Evolutionary conservation across 2,329 filamentous ascomycete genomes (phyloP), one percentile per base, ranked within the genome.

Genomic region (Colletotrichum falcatum): DNA sequence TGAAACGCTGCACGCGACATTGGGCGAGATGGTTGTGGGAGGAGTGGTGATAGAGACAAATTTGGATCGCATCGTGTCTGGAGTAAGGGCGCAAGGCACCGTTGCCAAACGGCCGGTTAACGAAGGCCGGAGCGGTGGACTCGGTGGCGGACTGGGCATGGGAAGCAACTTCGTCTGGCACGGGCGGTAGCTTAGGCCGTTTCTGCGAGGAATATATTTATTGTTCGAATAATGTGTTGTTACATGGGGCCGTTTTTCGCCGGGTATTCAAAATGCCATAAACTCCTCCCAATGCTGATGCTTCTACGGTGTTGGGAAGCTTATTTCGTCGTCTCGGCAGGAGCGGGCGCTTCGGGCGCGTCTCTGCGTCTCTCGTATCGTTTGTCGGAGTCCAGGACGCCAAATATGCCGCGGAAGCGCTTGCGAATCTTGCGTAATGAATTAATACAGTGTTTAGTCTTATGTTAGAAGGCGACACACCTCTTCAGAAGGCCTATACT

Each of bases 11-110:
- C 96, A 99, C 84, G 93, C 95, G 11, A 91, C 94, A 20, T 84
- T 98, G 12, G 91, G 90, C 68, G 95, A 98, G 85, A 97, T 98
- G 94, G 92, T 98, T 66, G 93, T 97, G 20, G 95, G 95, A 18
- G 95, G 95, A 1, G 94, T 98, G 18, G 95, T 98, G 20, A 91
- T 98, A 30, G 95, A 98, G 84, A 98, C 95, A 39, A 94, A 92
- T 76, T 82, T 97, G 72, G 94, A 97, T 68, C 91, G 91, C 79
- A 96, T 98, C 65, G 93, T 98, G 5, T 88, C 93, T 42, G 95
- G 94, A 1, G 95, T 98, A 6, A 91, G 86, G 67, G 88, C 89
- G 11, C 92, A 95, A 77, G 93, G 93, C 23, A 89, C 89, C 42
- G 92, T 95, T 14, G 91, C 92, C 9, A 95, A 94, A 83, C 83